Conservation (phyloP, 1,284 basidiomycete species). For the Leccinum pseudoinsigne region DNA sequence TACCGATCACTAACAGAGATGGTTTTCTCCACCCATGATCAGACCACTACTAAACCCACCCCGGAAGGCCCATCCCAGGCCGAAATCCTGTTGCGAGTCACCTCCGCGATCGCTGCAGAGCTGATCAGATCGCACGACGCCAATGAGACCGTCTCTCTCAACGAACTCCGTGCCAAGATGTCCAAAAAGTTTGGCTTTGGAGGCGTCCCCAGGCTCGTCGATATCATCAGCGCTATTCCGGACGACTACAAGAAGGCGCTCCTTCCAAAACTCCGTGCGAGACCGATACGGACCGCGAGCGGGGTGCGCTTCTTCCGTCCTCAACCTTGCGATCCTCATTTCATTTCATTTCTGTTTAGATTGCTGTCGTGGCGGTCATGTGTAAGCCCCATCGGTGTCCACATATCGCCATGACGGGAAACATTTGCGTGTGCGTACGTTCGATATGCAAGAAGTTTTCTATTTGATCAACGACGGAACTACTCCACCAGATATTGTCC, state of each 20-base stretch:
- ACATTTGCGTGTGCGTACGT: slow-evolving; percentile 88
- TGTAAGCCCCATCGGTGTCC: slow-evolving; percentile 99
- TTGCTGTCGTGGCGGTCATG: slow-evolving; percentile 99
- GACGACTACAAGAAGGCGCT: slow-evolving; percentile 95
- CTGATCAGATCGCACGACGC: slow-evolving; percentile 89
- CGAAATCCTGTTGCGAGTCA: slow-evolving; percentile 88
- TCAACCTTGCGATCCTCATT: neutral
- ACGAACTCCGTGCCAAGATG: slow-evolving; percentile 83
- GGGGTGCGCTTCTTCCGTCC: slow-evolving; percentile 56
- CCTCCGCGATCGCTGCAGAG: slow-evolving; percentile 93
- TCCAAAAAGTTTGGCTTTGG: slow-evolving; percentile 89
- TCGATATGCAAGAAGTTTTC: neutral
- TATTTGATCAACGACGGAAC: slow-evolving; percentile 2
- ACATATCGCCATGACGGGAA: slow-evolving; percentile 99
- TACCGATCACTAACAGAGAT: slow-evolving; percentile 24
- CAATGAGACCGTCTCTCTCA: slow-evolving; percentile 79
- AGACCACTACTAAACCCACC: slow-evolving; percentile 1
- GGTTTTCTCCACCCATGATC: slow-evolving; percentile 24
- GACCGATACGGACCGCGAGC: slow-evolving; percentile 97
- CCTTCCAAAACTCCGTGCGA: slow-evolving; percentile 88
- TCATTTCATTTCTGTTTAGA: slow-evolving; percentile 44
- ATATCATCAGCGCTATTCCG: slow-evolving; percentile 98
- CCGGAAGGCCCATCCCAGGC: slow-evolving; percentile 78
- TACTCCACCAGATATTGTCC: slow-evolving; percentile 83
- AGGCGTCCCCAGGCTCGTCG: slow-evolving; percentile 91